Evolutionary conservation across 805 yeast genomes (phyloP).

Genomic region (Cyberlindnera sargentensis): DNA sequence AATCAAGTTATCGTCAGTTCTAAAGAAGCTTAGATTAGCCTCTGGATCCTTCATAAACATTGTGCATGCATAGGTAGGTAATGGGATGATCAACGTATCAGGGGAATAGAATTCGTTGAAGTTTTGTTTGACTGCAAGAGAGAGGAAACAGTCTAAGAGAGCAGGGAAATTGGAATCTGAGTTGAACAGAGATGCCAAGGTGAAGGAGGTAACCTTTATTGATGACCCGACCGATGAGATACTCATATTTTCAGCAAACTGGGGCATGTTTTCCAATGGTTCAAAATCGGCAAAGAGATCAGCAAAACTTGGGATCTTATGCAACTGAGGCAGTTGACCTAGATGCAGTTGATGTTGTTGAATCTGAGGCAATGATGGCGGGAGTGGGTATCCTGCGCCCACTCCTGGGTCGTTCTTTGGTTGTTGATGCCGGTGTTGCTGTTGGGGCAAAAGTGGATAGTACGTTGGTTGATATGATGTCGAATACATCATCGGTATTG

Average conservation of each 20-base stretch:
- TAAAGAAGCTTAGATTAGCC: conserved; percentile 13
- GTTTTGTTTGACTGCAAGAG: conserved; percentile 14
- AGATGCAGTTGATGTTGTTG: not conserved
- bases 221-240: conserved; percentile 15
- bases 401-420: too few relatives aligned
- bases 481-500: too few relatives aligned
- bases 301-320: conserved; percentile 15
- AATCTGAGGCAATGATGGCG: too few relatives aligned
- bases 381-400: too few relatives aligned
- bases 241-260: conserved; percentile 7
- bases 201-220: conserved; percentile 11
- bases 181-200: conserved; percentile 13
- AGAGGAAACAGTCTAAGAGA: conserved; percentile 16
- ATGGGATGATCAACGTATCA: conserved; percentile 19
- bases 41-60: conserved; percentile 17
- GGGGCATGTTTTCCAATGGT: conserved; percentile 13
- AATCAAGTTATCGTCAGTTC: conserved; percentile 14
- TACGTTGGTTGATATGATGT: too few relatives aligned
- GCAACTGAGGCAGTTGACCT: not conserved
- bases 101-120: conserved; percentile 9
- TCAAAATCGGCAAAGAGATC: conserved; percentile 22
- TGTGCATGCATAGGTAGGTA: conserved; percentile 18
- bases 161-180: conserved; percentile 17
- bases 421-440: too few relatives aligned
- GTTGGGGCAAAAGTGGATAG: too few relatives aligned